Evolutionary conservation across 2,329 filamentous ascomycete genomes (phyloP).

Genomic region (Phialocephala sp.): DNA sequence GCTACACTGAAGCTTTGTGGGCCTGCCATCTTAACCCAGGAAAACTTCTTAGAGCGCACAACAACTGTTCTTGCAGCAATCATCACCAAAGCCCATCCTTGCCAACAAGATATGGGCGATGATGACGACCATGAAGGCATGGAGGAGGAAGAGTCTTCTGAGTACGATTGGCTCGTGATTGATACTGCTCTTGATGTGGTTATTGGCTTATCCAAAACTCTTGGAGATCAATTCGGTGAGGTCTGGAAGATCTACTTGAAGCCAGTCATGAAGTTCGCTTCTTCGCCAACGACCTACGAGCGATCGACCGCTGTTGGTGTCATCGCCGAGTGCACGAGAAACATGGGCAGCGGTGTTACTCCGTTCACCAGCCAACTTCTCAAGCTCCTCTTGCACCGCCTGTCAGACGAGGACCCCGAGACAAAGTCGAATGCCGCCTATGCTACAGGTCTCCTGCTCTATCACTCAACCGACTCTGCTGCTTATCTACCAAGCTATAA

Average conservation of each 20-base stretch:
- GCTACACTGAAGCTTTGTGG: conserved; percentile 91
- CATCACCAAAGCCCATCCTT: conserved; percentile 88
- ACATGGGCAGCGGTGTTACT: conserved; percentile 82
- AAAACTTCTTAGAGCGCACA: conserved; percentile 75
- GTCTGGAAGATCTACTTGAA: conserved; percentile 97
- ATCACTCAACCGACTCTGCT: conserved; percentile 74
- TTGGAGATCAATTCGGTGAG: conserved; percentile 81
- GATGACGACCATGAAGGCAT: conserved; percentile 78
- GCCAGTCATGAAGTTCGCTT: conserved; percentile 85
- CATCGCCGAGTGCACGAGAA: conserved; percentile 86
- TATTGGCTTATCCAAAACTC: conserved; percentile 79
- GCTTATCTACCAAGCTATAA: conserved; percentile 78
- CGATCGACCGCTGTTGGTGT: conserved; percentile 89
- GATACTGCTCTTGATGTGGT: conserved; percentile 94
- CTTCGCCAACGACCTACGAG: conserved; percentile 84
- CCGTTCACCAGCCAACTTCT: conserved; percentile 79
- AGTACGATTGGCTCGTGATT: conserved; percentile 97
- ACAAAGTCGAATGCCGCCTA: conserved; percentile 96
- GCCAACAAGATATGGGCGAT: conserved; percentile 87
- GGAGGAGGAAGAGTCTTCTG: conserved; percentile 74
- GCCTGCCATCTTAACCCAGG: conserved; percentile 79
- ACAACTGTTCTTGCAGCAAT: conserved; percentile 77
- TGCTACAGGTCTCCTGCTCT: conserved; percentile 82
- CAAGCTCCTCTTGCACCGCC: conserved; percentile 81
- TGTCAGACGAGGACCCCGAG: conserved; percentile 88